A percentile compares a stretch with the other conserved stretches of the same genome.
Conservation (phyloP, 2,329 filamentous ascomycete genomes). For the Byssothecium circinans region DNA sequence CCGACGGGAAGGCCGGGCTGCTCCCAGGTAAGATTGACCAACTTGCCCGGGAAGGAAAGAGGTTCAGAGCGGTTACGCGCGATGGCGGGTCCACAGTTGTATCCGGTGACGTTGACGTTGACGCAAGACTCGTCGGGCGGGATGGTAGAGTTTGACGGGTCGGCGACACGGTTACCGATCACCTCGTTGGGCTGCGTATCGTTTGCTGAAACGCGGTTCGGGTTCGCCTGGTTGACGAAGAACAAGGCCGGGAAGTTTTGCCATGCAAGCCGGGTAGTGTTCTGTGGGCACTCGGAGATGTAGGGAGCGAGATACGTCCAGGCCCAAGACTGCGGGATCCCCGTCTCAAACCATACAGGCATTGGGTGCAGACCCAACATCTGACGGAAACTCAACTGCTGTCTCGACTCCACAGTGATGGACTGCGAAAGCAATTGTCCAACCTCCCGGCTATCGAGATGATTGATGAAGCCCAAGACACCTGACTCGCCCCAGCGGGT, state of each 20-base stretch:
- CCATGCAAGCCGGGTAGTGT: conserved; percentile 76
- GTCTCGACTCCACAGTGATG: conserved; percentile 76
- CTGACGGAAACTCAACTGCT: conserved; percentile 84
- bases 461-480: conserved; percentile 78
- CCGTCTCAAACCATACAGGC: conserved; percentile 79
- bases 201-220: conserved; percentile 66
- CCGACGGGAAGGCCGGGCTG: conserved; percentile 67
- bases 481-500: conserved; percentile 79
- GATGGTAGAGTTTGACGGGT: conserved; percentile 54
- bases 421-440: conserved; percentile 73
- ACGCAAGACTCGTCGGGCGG: conserved; percentile 57
- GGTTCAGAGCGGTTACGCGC: conserved; percentile 69
- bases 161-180: conserved; percentile 60
- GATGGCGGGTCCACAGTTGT: conserved; percentile 66
- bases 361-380: conserved; percentile 78
- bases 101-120: conserved; percentile 56
- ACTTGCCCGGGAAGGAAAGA: conserved; percentile 72
- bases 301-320: conserved; percentile 83
- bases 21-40: conserved; percentile 74
- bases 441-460: conserved; percentile 74
- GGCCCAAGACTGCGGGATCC: conserved; percentile 80
- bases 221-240: conserved; percentile 76
- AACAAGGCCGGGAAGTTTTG: conserved; percentile 78
- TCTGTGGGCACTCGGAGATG: conserved; percentile 72
- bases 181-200: conserved; percentile 66